phyloP scores from a whole-genome alignment of 768 basidiomycete species.

The Tephrocybe sp. region DNA sequence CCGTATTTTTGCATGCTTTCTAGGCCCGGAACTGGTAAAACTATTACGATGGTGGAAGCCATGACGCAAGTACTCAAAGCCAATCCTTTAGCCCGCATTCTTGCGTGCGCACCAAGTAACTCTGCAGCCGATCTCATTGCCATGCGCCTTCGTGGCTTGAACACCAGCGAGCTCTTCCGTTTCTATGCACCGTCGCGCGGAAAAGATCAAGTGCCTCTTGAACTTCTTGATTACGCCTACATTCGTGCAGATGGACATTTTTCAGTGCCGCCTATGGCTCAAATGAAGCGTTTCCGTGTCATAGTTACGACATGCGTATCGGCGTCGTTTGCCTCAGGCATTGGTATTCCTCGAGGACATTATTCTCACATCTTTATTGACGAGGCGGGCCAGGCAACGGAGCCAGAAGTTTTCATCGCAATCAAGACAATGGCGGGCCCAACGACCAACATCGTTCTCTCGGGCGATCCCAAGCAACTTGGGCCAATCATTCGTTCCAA shows the following conservation, averaged over 20 bases:
- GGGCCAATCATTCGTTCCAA: conserved; percentile 65
- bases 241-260: conserved; percentile 35
- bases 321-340: conserved; percentile 51
- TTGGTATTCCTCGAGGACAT: conserved; percentile 61
- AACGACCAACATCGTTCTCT: conserved; percentile 57
- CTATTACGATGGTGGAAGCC: conserved; percentile 60
- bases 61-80: conserved; percentile 48
- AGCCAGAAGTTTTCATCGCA: conserved; percentile 63
- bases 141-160: conserved; percentile 35
- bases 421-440: conserved; percentile 59
- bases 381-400: conserved; percentile 72
- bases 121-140: conserved; percentile 65
- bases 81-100: conserved; percentile 41
- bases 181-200: conserved; percentile 53
- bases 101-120: conserved; percentile 66
- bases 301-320: conserved; percentile 70
- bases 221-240: conserved; percentile 37
- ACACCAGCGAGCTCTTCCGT: conserved; percentile 45
- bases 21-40: conserved; percentile 69
- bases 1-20: neutral
- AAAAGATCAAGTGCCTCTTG: conserved; percentile 44
- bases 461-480: conserved; percentile 72
- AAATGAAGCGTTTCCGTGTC: conserved; percentile 45
- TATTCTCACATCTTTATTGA: conserved; percentile 71
- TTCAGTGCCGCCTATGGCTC: conserved; percentile 36